Percentiles rank a stretch among this genome's conserved stretches.
Conservation (phyloP, 2,329 filamentous ascomycete species). For the Colletotrichum siamense region DNA sequence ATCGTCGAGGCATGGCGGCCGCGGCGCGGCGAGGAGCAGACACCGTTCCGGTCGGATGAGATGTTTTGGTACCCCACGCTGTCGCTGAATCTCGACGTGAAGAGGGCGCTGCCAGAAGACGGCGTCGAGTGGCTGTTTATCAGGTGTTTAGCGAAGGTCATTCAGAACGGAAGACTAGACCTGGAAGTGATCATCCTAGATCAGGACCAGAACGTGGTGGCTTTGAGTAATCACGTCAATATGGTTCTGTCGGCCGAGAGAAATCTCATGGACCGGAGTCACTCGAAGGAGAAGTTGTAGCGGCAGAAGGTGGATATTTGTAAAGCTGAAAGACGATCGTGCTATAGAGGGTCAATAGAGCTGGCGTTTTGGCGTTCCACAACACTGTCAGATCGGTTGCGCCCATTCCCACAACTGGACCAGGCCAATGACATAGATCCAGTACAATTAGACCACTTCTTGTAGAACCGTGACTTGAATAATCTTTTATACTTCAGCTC, state of each 20-base stretch:
- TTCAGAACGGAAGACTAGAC: conserved; percentile 77
- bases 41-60: conserved; percentile 37
- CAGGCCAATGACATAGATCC: neutral
- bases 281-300: neutral
- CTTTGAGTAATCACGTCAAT: conserved; percentile 26
- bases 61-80: conserved; percentile 79
- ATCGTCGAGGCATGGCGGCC: conserved; percentile 60
- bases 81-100: conserved; percentile 77
- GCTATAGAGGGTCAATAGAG: neutral
- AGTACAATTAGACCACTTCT: neutral
- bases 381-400: neutral
- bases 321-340: neutral
- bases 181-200: conserved; percentile 74
- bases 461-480: fast-evolving
- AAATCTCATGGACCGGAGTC: conserved; percentile 19
- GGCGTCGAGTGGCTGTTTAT: conserved; percentile 78
- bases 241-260: conserved; percentile 23
- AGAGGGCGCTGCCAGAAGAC: conserved; percentile 70
- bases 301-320: neutral
- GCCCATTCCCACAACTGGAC: neutral
- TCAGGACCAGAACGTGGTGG: conserved; percentile 31
- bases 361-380: neutral
- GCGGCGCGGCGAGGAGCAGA: conserved; percentile 29
- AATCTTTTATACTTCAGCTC: too few relatives aligned
- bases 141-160: conserved; percentile 67